A percentile compares a stretch with the other conserved stretches of the same genome.
These are phyloP conservation scores for Ophiocordyceps camponoti-leonardi DNA, from an alignment of 2,329 filamentous ascomycete species.

Conservation along the genomic window DNA sequence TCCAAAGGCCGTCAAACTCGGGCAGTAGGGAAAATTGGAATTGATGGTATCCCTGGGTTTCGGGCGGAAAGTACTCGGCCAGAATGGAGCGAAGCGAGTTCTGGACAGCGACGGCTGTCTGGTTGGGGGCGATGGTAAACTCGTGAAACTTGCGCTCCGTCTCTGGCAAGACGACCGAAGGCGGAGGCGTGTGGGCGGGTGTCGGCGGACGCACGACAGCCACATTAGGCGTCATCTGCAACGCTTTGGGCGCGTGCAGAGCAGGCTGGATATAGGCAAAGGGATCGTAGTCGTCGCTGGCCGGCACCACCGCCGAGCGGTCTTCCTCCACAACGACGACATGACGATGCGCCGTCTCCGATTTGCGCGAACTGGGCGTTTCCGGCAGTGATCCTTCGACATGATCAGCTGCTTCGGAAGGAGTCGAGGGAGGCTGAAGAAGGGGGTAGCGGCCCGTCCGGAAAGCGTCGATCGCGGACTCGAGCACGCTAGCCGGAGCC, in stretches of 20 bases:
- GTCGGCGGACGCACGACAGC: constrained; percentile 20
- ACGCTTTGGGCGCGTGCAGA: constrained; percentile 8
- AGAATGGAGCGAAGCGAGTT: constrained; percentile 38
- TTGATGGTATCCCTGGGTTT: constrained; percentile 27
- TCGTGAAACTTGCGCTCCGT: constrained; percentile 25
- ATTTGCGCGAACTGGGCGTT: constrained; percentile 8
- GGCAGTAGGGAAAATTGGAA: constrained; percentile 28
- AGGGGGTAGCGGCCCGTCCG: constrained; percentile 11
- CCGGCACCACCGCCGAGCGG: not conserved
- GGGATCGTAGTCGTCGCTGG: constrained; percentile 27
- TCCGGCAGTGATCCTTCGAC: constrained; percentile 7
- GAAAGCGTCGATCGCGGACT: constrained; percentile 29
- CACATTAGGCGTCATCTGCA: constrained; percentile 7
- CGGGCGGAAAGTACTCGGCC: constrained; percentile 29
- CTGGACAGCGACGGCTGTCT: constrained; percentile 35
- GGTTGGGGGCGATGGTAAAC: constrained; percentile 20
- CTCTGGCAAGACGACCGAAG: constrained; percentile 7
- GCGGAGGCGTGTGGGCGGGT: constrained; percentile 24
- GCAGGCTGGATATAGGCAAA: constrained; percentile 19
- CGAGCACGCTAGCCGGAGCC: constrained; percentile 22
- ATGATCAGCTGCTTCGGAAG: constrained; percentile 6
- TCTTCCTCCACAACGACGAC: constrained; percentile 1
- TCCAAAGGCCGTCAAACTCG: constrained; percentile 33
- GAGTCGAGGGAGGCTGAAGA: constrained; percentile 7
- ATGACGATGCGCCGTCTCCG: not conserved